These are phyloP conservation scores for Eremochloa ophiuroides DNA, from an alignment of 176 grass and related monocot genomes.

Conservation along the genomic window DNA sequence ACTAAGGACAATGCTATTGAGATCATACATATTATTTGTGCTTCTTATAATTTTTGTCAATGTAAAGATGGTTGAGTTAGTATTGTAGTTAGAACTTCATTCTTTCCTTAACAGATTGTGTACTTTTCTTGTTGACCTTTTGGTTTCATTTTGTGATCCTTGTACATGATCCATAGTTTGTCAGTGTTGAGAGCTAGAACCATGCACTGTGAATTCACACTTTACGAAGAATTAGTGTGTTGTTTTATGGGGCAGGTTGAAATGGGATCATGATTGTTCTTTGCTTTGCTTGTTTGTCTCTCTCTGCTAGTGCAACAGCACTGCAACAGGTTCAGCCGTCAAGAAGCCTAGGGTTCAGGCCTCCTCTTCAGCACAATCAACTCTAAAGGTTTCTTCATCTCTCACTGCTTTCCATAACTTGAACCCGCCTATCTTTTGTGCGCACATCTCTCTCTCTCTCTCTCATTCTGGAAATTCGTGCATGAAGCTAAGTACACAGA, in stretches of 20 bases:
- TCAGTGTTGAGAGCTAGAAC: constrained; percentile 20
- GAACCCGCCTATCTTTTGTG: neutral
- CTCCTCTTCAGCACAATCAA: constrained; percentile 91
- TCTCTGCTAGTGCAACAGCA: constrained; percentile 93
- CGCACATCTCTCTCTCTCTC: constrained; percentile 7
- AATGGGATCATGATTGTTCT: constrained; percentile 54
- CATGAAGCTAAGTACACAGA: neutral
- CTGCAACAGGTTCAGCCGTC: constrained; percentile 71
- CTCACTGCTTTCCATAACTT: constrained; percentile 38
- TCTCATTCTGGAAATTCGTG: constrained; percentile 22
- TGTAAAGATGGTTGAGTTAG: neutral
- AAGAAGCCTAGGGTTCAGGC: constrained; percentile 99
- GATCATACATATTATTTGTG: neutral
- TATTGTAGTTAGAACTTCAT: neutral
- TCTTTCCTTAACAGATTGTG: neutral
- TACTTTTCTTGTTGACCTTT: constrained; percentile 10
- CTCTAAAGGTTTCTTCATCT: constrained; percentile 87
- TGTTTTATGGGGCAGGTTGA: constrained; percentile 32
- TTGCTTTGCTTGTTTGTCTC: constrained; percentile 47
- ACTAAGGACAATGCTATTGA: neutral
- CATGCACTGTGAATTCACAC: neutral
- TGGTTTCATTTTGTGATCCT: constrained; percentile 26
- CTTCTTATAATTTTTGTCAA: neutral
- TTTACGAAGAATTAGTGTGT: constrained; percentile 1
- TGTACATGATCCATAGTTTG: constrained; percentile 5